Evolutionary conservation across 768 basidiomycete species (phyloP).

Genomic region (Udeniomyces megalosporus): DNA sequence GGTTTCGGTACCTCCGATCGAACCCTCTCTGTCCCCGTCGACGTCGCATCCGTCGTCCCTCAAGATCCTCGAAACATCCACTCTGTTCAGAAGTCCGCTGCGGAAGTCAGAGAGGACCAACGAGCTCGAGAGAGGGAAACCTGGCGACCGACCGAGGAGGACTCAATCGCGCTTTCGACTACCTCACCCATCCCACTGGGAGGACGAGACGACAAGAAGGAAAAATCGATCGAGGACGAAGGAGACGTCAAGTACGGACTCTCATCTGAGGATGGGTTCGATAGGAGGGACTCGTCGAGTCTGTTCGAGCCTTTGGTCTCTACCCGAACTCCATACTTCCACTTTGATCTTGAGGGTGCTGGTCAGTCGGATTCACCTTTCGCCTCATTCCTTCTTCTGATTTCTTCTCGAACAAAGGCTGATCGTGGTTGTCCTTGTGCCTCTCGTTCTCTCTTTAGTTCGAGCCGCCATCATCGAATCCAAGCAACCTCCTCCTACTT

Average conservation of each 20-base stretch:
- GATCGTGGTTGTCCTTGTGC: neutral
- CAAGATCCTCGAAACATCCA: constrained; percentile 27
- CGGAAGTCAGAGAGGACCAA: constrained; percentile 16
- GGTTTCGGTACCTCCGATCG: constrained; percentile 67
- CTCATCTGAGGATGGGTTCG: neutral
- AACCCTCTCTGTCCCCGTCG: constrained; percentile 34
- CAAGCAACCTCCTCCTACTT: too few relatives aligned
- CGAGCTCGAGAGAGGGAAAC: neutral
- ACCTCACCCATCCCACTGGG: too few relatives aligned
- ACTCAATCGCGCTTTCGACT: neutral
- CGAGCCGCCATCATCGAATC: too few relatives aligned
- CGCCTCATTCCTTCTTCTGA: too few relatives aligned
- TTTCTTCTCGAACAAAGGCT: neutral
- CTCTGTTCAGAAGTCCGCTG: constrained; percentile 19
- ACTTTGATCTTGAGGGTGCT: constrained; percentile 63
- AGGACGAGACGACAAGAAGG: too few relatives aligned
- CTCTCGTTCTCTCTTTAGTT: neutral
- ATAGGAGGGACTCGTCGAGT: neutral
- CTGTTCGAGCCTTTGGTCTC: constrained; percentile 20
- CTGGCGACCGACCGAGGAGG: neutral
- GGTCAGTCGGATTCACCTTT: too few relatives aligned
- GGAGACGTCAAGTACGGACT: neutral
- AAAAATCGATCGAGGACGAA: neutral
- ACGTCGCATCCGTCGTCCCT: constrained; percentile 65
- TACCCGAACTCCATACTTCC: constrained; percentile 44